A percentile compares a stretch with the other conserved stretches of the same genome.
Conservation (phyloP, 768 basidiomycete species). For the Leccinum incarnatum region DNA sequence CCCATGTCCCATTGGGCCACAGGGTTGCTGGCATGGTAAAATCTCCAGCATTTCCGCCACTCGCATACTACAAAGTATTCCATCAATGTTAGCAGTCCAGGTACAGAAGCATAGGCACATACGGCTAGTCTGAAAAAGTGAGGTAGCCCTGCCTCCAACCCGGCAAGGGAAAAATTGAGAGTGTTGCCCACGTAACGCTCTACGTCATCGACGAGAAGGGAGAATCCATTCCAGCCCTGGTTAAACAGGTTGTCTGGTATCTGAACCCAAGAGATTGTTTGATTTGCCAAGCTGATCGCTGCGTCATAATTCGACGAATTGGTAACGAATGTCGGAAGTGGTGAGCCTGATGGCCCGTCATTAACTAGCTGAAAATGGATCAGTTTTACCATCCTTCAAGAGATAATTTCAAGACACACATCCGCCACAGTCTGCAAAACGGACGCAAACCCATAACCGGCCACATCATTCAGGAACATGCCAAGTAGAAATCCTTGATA, state of each 20-base stretch:
- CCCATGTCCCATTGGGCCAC: slow-evolving; percentile 82
- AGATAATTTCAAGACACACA: slow-evolving; percentile 38
- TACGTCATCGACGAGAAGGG: slow-evolving; percentile 83
- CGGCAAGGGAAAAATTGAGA: slow-evolving; percentile 67
- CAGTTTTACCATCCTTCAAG: background rate
- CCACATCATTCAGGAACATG: slow-evolving; percentile 76
- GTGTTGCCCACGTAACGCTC: slow-evolving; percentile 70
- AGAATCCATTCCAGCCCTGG: slow-evolving; percentile 70
- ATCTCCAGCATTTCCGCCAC: slow-evolving; percentile 53
- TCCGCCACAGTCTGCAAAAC: slow-evolving; percentile 74
- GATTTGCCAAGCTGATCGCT: slow-evolving; percentile 50
- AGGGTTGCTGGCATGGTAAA: slow-evolving; percentile 77
- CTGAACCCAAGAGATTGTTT: slow-evolving; percentile 55
- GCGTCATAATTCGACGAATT: slow-evolving; percentile 67
- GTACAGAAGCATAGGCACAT: slow-evolving; percentile 27
- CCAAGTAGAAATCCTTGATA: slow-evolving; percentile 83
- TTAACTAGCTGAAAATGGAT: slow-evolving; percentile 53
- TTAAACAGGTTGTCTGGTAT: slow-evolving; percentile 34
- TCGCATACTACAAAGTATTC: slow-evolving; percentile 43
- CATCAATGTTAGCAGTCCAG: slow-evolving; percentile 2
- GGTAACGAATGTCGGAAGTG: slow-evolving; percentile 69
- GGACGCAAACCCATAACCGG: slow-evolving; percentile 76
- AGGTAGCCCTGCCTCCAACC: slow-evolving; percentile 55
- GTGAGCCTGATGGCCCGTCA: slow-evolving; percentile 69
- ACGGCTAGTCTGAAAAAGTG: slow-evolving; percentile 83